Evolutionary conservation across 176 grass and related monocot species (phyloP), one percentile per base, ranked within the genome.

Genomic region (Eleusine indica): DNA sequence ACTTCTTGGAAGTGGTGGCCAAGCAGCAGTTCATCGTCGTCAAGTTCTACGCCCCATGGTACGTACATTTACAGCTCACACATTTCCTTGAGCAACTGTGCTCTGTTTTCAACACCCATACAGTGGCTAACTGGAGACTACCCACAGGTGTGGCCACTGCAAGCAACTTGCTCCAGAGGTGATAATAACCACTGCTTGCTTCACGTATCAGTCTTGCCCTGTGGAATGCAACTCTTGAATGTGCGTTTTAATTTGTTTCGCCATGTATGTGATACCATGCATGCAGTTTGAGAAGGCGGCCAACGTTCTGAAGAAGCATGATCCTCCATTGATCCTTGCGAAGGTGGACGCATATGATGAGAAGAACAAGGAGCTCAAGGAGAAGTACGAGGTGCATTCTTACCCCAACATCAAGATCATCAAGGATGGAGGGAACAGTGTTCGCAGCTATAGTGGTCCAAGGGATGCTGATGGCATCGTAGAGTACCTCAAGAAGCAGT

Each of bases 41-140:
- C 32, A 78, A 99, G 74, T 99, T 99, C 91, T 99, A 96, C 14
- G 91, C 96, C 0, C 91, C 96, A 66, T 96, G 96, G 96, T 99
- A 86, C 0, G 37, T 75, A 63, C 15, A 72, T 35, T n/a, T 47
- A 69, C 16, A 73, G n/a, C 43, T 35, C 17, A 68, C 18, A 29
- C 22, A 22, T 80, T 80, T 60, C 15, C n/a, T 57, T 78, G 13
- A 77, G 66, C 28, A 67, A 29, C 38, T 16, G n/a, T 12, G 17
- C 7, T 70, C 32, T 29, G 32, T 80, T 80, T 8, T 41, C 37
- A 43, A 74, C 13, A n/a, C 15, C 28, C 3, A 0, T 25, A 80
- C 37, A 68, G 19, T 72, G 16, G 58, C 40, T 90, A 82, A 86
- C 60, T 78, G 71, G 68, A 5, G 69, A n/a, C 46, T 65, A 17